A percentile compares a stretch with the other conserved stretches of the same genome.
Conservation (phyloP, 768 basidiomycete genomes). For the Naganishia friedmannii region DNA sequence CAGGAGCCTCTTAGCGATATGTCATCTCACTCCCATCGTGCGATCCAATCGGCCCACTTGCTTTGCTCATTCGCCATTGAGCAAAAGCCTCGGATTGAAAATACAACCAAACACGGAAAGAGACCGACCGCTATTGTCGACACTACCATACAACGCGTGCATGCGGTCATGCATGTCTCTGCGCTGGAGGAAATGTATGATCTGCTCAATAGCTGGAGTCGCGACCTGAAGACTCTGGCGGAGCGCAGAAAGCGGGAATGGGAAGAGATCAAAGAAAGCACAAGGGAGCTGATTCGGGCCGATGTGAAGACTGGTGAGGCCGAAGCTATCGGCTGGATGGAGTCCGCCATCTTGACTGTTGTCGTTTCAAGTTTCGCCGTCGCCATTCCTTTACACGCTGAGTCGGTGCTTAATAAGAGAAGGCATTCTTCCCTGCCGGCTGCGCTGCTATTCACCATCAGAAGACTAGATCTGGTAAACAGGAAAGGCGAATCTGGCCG, state of each 20-base stretch:
- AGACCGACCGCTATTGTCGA: conserved; percentile 24
- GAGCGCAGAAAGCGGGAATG: conserved; percentile 75
- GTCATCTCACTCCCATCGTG: neutral
- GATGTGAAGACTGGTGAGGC: conserved; percentile 54
- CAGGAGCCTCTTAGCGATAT: neutral
- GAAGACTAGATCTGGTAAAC: conserved; percentile 68
- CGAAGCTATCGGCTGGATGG: conserved; percentile 49
- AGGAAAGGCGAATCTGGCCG: conserved; percentile 75
- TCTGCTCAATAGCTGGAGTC: conserved; percentile 55
- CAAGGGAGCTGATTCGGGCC: conserved; percentile 65
- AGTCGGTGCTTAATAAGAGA: conserved; percentile 44
- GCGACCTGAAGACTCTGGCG: conserved; percentile 69
- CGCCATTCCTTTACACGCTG: conserved; percentile 76
- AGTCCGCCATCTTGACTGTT: conserved; percentile 48
- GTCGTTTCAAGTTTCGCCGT: conserved; percentile 68
- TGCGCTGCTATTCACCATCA: conserved; percentile 82
- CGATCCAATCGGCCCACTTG: conserved; percentile 15
- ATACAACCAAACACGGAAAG: conserved; percentile 7
- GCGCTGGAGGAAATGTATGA: conserved; percentile 88
- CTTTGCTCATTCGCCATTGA: conserved; percentile 16
- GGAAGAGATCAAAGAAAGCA: conserved; percentile 77
- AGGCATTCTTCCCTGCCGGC: conserved; percentile 53
- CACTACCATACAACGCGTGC: conserved; percentile 54
- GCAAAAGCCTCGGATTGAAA: conserved; percentile 57
- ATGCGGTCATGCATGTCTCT: conserved; percentile 91